These are phyloP conservation scores for Pseudogymnoascus sp. DNA, from an alignment of 2,329 filamentous ascomycete genomes.

Conservation along the genomic window DNA sequence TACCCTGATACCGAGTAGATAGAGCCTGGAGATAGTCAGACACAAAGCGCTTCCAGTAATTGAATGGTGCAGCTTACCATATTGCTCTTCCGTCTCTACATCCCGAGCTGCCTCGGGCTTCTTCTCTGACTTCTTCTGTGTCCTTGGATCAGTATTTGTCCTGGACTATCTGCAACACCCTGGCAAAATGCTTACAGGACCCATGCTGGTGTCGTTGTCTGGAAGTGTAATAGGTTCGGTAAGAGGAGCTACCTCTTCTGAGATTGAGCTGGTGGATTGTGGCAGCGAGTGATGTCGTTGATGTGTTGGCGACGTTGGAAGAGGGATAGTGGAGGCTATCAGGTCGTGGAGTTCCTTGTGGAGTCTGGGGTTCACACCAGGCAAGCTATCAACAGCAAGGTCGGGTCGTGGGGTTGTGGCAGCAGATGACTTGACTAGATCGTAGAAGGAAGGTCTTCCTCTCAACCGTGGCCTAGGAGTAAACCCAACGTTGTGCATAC, in stretches of 20 bases:
- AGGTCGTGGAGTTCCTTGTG: slow-evolving; percentile 19
- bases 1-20: slow-evolving; percentile 66
- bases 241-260: slow-evolving; percentile 10
- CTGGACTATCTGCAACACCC: background rate
- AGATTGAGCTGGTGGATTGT: slow-evolving; percentile 26
- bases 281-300: slow-evolving; percentile 10
- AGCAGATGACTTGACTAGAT: slow-evolving; percentile 41
- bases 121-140: slow-evolving; percentile 24
- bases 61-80: slow-evolving; percentile 37
- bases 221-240: slow-evolving; percentile 11
- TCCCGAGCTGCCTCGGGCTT: slow-evolving; percentile 32
- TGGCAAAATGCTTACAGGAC: slow-evolving; percentile 21
- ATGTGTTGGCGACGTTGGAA: slow-evolving; percentile 24
- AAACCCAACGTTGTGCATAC: slow-evolving; percentile 8
- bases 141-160: background rate
- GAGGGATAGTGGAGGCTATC: slow-evolving; percentile 24
- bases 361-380: slow-evolving; percentile 20
- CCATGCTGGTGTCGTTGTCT: slow-evolving; percentile 28
- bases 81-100: slow-evolving; percentile 42
- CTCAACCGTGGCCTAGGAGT: slow-evolving; percentile 43
- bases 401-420: slow-evolving; percentile 28
- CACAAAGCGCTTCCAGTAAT: slow-evolving; percentile 9
- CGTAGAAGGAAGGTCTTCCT: slow-evolving; percentile 53
- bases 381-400: slow-evolving; percentile 33
- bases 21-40: slow-evolving; percentile 36